These are phyloP conservation scores for Dothistroma pini DNA, from an alignment of 2,329 filamentous ascomycete species.

Conservation along the genomic window DNA sequence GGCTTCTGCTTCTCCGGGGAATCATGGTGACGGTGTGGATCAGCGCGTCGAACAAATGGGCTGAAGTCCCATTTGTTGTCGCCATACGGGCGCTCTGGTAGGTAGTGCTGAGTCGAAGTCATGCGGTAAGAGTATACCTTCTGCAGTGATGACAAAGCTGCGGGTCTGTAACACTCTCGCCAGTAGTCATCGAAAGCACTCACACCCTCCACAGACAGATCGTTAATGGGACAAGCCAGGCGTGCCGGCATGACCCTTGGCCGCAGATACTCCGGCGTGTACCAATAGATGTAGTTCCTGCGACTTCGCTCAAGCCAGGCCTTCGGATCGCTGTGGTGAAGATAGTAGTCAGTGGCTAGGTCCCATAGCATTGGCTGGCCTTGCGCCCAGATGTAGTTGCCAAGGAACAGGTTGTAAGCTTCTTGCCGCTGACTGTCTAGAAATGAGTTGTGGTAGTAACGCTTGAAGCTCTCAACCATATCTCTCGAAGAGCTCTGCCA, in stretches of 20 bases:
- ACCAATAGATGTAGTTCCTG: conserved; percentile 83
- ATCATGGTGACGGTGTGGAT: conserved; percentile 46
- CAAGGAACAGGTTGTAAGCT: conserved; percentile 94
- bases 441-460: conserved; percentile 99
- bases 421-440: conserved; percentile 97
- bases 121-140: conserved; percentile 93
- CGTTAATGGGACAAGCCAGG: conserved; percentile 6
- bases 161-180: conserved; percentile 92
- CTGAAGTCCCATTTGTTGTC: conserved; percentile 78
- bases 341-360: conserved; percentile 87
- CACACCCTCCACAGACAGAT: conserved; percentile 35
- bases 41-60: conserved; percentile 72
- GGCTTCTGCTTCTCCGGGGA: conserved; percentile 62
- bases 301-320: conserved; percentile 63
- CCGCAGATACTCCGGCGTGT: conserved; percentile 67
- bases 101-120: conserved; percentile 77
- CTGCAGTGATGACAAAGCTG: conserved; percentile 79
- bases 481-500: conserved; percentile 97
- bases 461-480: conserved; percentile 99
- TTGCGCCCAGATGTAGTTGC: conserved; percentile 85
- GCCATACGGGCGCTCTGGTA: conserved; percentile 65
- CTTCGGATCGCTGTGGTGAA: conserved; percentile 83
- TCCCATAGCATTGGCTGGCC: conserved; percentile 98
- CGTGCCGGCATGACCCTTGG: conserved; percentile 55
- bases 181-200: conserved; percentile 86